Conservation (phyloP, 768 basidiomycete genomes). For the Leccinum incarnatum region DNA sequence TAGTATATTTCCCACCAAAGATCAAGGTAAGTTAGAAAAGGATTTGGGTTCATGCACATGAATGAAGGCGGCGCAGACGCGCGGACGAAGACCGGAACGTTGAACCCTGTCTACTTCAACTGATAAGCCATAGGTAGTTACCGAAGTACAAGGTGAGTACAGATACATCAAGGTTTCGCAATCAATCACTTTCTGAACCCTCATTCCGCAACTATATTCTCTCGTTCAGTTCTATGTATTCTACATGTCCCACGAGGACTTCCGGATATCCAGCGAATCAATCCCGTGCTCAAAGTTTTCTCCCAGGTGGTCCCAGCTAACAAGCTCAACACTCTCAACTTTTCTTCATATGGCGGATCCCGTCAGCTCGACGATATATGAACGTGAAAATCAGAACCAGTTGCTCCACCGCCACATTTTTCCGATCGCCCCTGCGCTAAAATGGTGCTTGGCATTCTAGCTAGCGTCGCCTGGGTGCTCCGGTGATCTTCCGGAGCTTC, state of each 20-base stretch:
- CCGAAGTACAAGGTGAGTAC: neutral
- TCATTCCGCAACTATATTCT: neutral
- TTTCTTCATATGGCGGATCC: neutral
- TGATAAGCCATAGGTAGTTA: neutral
- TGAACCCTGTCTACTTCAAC: neutral
- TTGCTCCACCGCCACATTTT: neutral
- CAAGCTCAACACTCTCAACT: neutral
- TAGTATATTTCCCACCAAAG: neutral
- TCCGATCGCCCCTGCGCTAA: neutral
- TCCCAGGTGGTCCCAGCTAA: neutral
- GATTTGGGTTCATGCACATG: neutral
- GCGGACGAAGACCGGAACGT: neutral
- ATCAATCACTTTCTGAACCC: neutral
- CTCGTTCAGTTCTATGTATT: neutral
- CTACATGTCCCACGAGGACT: neutral
- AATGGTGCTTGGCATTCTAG: neutral
- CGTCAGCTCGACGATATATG: neutral
- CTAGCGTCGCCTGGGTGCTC: neutral
- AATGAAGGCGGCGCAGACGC: neutral
- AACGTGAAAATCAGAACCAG: neutral
- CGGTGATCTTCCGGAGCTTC: neutral
- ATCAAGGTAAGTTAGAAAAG: neutral
- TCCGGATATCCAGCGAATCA: neutral
- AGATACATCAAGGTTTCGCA: neutral
- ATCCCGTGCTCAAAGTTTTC: neutral